A percentile compares a stretch with the other conserved stretches of the same genome.
Evolutionary conservation across 2,329 filamentous ascomycete species (phyloP).

Genomic region (Sclerotinia nivalis): DNA sequence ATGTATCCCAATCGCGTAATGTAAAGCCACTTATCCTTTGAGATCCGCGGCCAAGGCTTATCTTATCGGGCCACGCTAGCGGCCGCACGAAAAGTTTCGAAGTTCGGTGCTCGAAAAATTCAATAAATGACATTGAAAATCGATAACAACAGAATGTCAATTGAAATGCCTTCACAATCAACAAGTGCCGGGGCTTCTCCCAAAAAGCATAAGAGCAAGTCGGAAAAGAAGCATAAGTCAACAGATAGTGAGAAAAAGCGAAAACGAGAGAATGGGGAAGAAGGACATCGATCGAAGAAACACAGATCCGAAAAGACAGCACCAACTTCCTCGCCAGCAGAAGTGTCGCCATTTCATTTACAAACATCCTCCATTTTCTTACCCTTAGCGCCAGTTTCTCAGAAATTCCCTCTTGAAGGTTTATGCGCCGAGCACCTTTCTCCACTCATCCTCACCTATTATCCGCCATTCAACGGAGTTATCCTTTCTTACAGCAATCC

Average conservation of each 20-base stretch:
- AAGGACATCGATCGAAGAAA: constrained; percentile 49
- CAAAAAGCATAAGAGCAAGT: constrained; percentile 38
- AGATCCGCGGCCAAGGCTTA: neutral
- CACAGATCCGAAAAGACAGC: constrained; percentile 44
- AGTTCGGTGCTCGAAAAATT: constrained; percentile 10
- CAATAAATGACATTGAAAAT: constrained; percentile 10
- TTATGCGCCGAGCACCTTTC: constrained; percentile 73
- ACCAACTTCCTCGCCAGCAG: constrained; percentile 27
- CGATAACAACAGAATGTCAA: constrained; percentile 32
- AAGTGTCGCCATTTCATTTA: constrained; percentile 70
- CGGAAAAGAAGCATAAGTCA: constrained; percentile 42
- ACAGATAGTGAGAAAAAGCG: constrained; percentile 47
- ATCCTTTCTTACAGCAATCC: constrained; percentile 72
- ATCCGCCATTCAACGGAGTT: constrained; percentile 70
- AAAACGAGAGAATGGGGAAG: constrained; percentile 44
- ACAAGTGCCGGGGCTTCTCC: constrained; percentile 28
- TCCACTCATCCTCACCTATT: constrained; percentile 75
- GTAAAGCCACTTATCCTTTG: constrained; percentile 23
- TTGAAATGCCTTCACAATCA: constrained; percentile 30
- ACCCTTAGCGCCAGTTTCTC: constrained; percentile 69
- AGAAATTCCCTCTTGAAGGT: constrained; percentile 68
- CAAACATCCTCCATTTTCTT: constrained; percentile 82
- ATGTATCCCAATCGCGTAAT: constrained; percentile 16
- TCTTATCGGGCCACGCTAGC: constrained; percentile 23
- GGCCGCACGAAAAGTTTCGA: constrained; percentile 24